Percentiles rank a stretch among this genome's conserved stretches.
phyloP scores from a whole-genome alignment of 495 filamentous ascomycete genomes.

The Pseudomonodictys pantanalensis region DNA sequence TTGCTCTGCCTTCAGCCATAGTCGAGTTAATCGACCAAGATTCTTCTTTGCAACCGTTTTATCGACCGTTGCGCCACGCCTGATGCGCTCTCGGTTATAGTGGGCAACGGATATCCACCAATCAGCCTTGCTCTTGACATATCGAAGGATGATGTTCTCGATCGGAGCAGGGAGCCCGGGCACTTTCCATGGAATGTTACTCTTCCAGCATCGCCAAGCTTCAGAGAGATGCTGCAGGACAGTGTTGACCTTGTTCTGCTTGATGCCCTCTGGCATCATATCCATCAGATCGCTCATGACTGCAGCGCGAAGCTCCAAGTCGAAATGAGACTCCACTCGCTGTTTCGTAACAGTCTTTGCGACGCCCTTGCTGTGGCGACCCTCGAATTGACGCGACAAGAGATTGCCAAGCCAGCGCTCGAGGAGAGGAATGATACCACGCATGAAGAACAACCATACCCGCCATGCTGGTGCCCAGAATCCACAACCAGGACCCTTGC shows the following conservation, averaged over 20 bases:
- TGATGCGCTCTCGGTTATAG: constrained; percentile 96
- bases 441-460: constrained; percentile 99
- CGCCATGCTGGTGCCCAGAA: constrained; percentile 99
- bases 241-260: constrained; percentile 98
- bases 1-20: constrained; percentile 99
- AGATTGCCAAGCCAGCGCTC: constrained; percentile 98
- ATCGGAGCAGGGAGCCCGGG: constrained; percentile 94
- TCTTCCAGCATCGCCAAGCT: constrained; percentile 99
- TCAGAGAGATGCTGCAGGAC: constrained; percentile 96
- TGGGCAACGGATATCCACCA: constrained; percentile 99
- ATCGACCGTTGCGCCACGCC: constrained; percentile 93
- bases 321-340: constrained; percentile 97
- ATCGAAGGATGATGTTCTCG: constrained; percentile 96
- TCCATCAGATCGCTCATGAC: constrained; percentile 99
- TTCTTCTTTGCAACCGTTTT: constrained; percentile 99
- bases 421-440: constrained; percentile 93
- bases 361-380: constrained; percentile 97
- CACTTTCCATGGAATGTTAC: constrained; percentile 99
- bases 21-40: constrained; percentile 83
- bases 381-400: constrained; percentile 95
- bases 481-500: constrained; percentile 96
- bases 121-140: constrained; percentile 98
- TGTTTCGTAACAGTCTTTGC: constrained; percentile 99
- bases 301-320: constrained; percentile 93
- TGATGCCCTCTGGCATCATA: constrained; percentile 99